A percentile compares a stretch with the other conserved stretches of the same genome.
These are phyloP conservation scores for Aspergillus pseudoviridinutans DNA, from an alignment of 2,329 filamentous ascomycete genomes.

Conservation along the genomic window DNA sequence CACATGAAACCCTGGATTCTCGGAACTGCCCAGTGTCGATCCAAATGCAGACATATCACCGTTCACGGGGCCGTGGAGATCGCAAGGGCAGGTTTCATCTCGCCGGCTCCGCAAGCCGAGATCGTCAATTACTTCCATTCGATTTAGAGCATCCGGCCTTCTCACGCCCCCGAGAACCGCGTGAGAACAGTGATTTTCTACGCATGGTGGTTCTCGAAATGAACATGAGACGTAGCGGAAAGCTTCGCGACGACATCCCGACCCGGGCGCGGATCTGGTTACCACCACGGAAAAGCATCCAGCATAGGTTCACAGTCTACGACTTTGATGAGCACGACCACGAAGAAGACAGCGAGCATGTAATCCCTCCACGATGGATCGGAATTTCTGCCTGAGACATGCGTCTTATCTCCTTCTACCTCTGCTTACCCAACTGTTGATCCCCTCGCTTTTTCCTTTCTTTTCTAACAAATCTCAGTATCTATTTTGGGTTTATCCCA, in stretches of 20 bases:
- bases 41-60: constrained; percentile 59
- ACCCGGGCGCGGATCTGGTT: constrained; percentile 59
- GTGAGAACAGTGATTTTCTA: constrained; percentile 62
- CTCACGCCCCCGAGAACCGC: constrained; percentile 57
- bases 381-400: constrained; percentile 20
- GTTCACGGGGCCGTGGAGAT: constrained; percentile 28
- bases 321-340: constrained; percentile 14
- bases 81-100: constrained; percentile 33
- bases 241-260: constrained; percentile 53
- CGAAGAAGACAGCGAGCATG: constrained; percentile 13
- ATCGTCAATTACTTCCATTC: constrained; percentile 32
- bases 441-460: neutral
- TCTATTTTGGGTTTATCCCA: neutral
- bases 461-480: neutral
- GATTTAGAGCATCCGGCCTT: constrained; percentile 38
- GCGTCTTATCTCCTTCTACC: neutral
- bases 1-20: constrained; percentile 28
- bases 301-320: constrained; percentile 10
- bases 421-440: neutral
- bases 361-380: constrained; percentile 27
- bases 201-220: constrained; percentile 63
- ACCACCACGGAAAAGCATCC: constrained; percentile 48
- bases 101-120: constrained; percentile 41
- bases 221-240: constrained; percentile 63
- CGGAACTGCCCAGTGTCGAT: constrained; percentile 51